A percentile compares a stretch with the other conserved stretches of the same genome.
These are phyloP conservation scores for Porcisia hertigi DNA, from an alignment of 208 protist genomes.

Conservation along the genomic window DNA sequence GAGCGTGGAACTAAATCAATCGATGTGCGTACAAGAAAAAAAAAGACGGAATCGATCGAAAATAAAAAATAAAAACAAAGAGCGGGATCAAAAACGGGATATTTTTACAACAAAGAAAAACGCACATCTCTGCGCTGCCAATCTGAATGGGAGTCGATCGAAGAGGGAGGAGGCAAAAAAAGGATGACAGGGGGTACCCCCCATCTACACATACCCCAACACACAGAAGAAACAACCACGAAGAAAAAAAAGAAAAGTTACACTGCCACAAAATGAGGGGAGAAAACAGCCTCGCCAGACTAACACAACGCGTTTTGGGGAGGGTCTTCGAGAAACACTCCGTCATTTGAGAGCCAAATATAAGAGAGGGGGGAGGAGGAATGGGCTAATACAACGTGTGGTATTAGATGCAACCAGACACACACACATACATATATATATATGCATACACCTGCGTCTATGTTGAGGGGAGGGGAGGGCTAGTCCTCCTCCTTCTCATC, in stretches of 20 bases:
- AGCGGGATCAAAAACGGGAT: too few relatives aligned
- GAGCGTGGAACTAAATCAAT: too few relatives aligned
- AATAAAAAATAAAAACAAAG: too few relatives aligned
- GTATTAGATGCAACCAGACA: neutral
- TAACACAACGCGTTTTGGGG: too few relatives aligned
- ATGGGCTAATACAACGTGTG: neutral
- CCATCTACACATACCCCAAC: neutral
- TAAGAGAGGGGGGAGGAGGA: neutral
- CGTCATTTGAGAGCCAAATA: neutral
- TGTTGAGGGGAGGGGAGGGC: neutral
- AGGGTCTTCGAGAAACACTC: neutral
- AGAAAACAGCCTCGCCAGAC: too few relatives aligned
- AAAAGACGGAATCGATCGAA: neutral
- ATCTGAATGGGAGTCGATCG: neutral
- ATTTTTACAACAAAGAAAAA: too few relatives aligned
- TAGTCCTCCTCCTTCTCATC: neutral
- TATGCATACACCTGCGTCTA: too few relatives aligned
- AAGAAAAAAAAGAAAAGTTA: too few relatives aligned
- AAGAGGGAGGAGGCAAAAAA: neutral
- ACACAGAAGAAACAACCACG: neutral
- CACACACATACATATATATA: neutral
- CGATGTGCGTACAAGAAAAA: neutral
- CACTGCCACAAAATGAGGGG: too few relatives aligned
- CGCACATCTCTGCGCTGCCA: too few relatives aligned
- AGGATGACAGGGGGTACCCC: too few relatives aligned